These are phyloP conservation scores for Ceratocystis harringtonii DNA, from an alignment of 2,329 filamentous ascomycete species.

Conservation along the genomic window DNA sequence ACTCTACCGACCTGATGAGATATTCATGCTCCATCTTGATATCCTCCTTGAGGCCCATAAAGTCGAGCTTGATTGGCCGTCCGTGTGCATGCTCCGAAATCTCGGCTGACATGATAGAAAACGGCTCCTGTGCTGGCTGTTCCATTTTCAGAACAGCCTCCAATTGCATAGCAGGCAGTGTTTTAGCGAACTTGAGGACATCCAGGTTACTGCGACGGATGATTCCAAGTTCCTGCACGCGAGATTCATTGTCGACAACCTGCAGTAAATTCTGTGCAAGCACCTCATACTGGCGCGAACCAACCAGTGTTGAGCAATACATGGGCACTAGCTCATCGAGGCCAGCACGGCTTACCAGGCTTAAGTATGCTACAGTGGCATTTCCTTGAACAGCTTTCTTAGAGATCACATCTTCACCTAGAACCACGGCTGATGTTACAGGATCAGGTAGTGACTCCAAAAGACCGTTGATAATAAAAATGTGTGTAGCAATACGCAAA, in stretches of 20 bases:
- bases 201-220: slow-evolving; percentile 64
- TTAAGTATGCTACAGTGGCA: slow-evolving; percentile 68
- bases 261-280: slow-evolving; percentile 65
- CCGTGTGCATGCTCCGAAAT: slow-evolving; percentile 39
- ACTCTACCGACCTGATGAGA: slow-evolving; percentile 68
- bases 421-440: neutral
- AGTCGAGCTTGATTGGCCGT: slow-evolving; percentile 51
- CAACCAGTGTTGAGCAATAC: slow-evolving; percentile 67
- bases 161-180: slow-evolving; percentile 43
- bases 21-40: slow-evolving; percentile 49
- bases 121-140: slow-evolving; percentile 11
- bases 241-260: slow-evolving; percentile 49
- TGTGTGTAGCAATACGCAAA: slow-evolving; percentile 53
- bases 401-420: neutral
- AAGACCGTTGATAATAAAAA: slow-evolving; percentile 49
- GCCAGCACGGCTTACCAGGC: slow-evolving; percentile 55
- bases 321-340: slow-evolving; percentile 69
- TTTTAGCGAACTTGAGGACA: slow-evolving; percentile 54
- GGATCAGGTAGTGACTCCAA: slow-evolving; percentile 39
- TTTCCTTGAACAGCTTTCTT: slow-evolving; percentile 47
- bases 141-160: slow-evolving; percentile 30
- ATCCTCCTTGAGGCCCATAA: slow-evolving; percentile 45
- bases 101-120: slow-evolving; percentile 35
- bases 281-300: slow-evolving; percentile 49
- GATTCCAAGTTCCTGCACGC: slow-evolving; percentile 53